phyloP scores from a whole-genome alignment of 345 rosid genomes.

The Melaleuca alternifolia region DNA sequence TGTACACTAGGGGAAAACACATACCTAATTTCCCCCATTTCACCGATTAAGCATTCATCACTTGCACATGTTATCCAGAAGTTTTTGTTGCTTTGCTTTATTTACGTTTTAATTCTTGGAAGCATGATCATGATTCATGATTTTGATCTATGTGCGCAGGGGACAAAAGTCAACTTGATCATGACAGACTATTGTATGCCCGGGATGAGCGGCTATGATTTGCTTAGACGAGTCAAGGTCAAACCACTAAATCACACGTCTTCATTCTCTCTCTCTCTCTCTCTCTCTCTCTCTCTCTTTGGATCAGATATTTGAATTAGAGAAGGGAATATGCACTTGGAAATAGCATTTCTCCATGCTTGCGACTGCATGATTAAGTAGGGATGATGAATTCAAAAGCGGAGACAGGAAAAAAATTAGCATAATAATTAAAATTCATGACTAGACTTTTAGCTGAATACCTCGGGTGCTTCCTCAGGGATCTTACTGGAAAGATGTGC shows the following conservation, averaged over 20 bases:
- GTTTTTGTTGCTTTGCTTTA: background rate
- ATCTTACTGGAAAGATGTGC: slow-evolving; percentile 42
- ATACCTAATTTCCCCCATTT: background rate
- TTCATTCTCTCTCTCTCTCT: background rate
- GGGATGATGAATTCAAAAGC: background rate
- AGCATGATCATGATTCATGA: background rate
- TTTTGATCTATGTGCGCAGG: slow-evolving; percentile 12
- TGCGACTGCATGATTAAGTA: background rate
- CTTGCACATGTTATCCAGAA: background rate
- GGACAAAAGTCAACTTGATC: slow-evolving; percentile 58
- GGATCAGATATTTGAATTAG: background rate
- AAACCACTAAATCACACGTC: background rate
- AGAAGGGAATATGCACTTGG: background rate
- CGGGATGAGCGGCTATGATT: slow-evolving; percentile 82
- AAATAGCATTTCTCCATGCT: background rate
- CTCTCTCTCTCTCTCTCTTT: background rate
- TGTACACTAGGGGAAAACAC: background rate
- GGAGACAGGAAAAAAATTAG: background rate
- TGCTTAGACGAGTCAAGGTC: slow-evolving; percentile 74
- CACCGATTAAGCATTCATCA: background rate
- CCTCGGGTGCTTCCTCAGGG: background rate
- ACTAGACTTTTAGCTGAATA: background rate
- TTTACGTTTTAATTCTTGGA: background rate
- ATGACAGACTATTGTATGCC: slow-evolving; percentile 91
- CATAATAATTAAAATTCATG: background rate